Percentiles rank a stretch among this genome's conserved stretches.
Evolutionary conservation across 768 basidiomycete genomes (phyloP).

Genomic region (Trametes sanguinea): DNA sequence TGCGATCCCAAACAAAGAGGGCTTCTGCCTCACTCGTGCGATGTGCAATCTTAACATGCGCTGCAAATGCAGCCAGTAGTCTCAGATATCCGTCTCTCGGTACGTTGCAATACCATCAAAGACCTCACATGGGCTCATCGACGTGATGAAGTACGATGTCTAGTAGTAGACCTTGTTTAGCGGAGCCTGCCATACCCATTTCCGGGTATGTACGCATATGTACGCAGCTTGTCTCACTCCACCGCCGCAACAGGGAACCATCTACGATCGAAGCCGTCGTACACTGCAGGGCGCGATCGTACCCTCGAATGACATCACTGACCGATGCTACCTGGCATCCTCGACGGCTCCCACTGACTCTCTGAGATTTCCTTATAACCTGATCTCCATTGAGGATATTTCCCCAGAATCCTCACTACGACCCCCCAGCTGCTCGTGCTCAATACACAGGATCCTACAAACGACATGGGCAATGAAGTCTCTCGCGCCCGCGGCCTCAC

Average conservation of each 20-base stretch:
- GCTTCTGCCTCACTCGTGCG: too few species aligned
- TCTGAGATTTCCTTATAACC: not conserved
- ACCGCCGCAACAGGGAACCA: not conserved
- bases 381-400: too few species aligned
- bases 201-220: not conserved
- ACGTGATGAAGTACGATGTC: too few species aligned
- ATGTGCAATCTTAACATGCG: too few species aligned
- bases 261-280: not conserved
- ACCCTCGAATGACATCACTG: conserved; percentile 2
- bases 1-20: too few species aligned
- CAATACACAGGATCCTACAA: not conserved
- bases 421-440: not conserved
- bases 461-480: conserved; percentile 31
- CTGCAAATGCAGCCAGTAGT: too few species aligned
- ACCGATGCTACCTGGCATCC: not conserved
- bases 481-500: conserved; percentile 31
- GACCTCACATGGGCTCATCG: too few species aligned
- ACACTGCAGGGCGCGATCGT: not conserved
- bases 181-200: not conserved
- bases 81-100: too few species aligned
- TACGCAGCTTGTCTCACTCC: not conserved
- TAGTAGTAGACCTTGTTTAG: too few species aligned
- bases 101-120: too few species aligned
- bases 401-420: not conserved
- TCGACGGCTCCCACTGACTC: not conserved